Evolutionary conservation across 139 green algal genomes (phyloP), one percentile per base, ranked within the genome.

Genomic region (Desmodesmus armatus): DNA sequence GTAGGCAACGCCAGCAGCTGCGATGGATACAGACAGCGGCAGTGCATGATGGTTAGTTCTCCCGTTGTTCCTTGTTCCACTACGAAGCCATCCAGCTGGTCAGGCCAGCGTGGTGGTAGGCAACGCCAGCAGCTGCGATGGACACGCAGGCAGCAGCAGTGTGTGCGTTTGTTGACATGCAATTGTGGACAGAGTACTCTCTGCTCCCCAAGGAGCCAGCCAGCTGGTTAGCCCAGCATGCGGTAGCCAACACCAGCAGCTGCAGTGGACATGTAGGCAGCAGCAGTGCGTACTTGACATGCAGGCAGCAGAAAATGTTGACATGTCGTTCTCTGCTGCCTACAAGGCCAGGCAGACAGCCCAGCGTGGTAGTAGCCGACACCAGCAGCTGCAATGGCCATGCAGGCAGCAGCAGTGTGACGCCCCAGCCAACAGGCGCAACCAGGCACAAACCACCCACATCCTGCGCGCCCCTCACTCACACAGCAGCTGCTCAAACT

Each of bases 221-320:
- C 80, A 70, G 27, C 62, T 25, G 0, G 65, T 83, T 9, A 91
- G 83, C 21, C 78, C 87, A 7, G 83, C 70, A 85, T 90, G 86
- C 98, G 96, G 73, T 93, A 99, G 7, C 95, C 96, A 1, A 98
- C 89, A 2, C 96, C 96, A 58, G 72, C 83, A n/a, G n/a, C n/a
- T n/a, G n/a, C n/a, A n/a, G n/a, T n/a, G n/a, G n/a, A n/a, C n/a
- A n/a, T n/a, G n/a, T n/a, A n/a, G n/a, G n/a, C n/a, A n/a, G n/a
- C n/a, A n/a, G n/a, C n/a, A n/a, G n/a, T n/a, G n/a, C n/a, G n/a
- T n/a, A n/a, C n/a, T n/a, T n/a, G n/a, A n/a, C n/a, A n/a, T n/a
- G n/a, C n/a, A n/a, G n/a, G n/a, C n/a, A n/a, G n/a, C n/a, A n/a
- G n/a, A n/a, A n/a, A n/a, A n/a, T n/a, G n/a, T n/a, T n/a, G n/a